Evolutionary conservation across 192 early-diverging fungal genomes (phyloP), one percentile per base, ranked within the genome.

Genomic region (Radiomyces spectabilis): DNA sequence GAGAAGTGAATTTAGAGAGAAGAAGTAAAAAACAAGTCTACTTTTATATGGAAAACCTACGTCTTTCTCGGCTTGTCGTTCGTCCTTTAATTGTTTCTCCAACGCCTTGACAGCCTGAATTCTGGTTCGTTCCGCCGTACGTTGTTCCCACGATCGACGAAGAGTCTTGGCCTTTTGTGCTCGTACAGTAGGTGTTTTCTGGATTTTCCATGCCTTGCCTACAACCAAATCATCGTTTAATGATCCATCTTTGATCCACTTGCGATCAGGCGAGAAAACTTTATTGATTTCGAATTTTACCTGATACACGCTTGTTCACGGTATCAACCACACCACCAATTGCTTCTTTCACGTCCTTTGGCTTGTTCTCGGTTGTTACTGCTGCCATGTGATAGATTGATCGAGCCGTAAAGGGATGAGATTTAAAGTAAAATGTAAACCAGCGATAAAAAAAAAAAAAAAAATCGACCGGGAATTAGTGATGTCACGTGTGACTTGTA

Each of bases 21-120:
- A 31, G 2, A 10, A 2, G 13, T 45, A n/a, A 22, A 41, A 6
- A 0, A 24, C n/a, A 24, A 2, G 10, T 38, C 50, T 26, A 18
- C 16, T 9, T 22, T n/a, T 40, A 49, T 30, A 49, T 49, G 27
- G 15, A 51, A 31, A 57, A 41, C 70, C 10, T 54, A 78, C 75
- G 60, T 83, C 74, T 55, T 79, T 81, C 16, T 61, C 76, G 8
- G 67, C 69, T 37, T 58, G 53, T 15, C 51, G 70, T 40, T 76
- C 67, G 29, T 68, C 76, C 58, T 82, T 74, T 34, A 79, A 42
- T 40, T 81, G 69, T 44, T 53, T 61, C 62, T 83, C 65, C 33
- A 83, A 65, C 3, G 58, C 37, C 45, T 82, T 73, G 12, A 77
- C 63, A 13, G 76, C 57, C 16, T 73, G 41, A 8, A 54, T 18